Conservation (phyloP, 208 protist genomes). For the Vickermania spadyakhi region DNA sequence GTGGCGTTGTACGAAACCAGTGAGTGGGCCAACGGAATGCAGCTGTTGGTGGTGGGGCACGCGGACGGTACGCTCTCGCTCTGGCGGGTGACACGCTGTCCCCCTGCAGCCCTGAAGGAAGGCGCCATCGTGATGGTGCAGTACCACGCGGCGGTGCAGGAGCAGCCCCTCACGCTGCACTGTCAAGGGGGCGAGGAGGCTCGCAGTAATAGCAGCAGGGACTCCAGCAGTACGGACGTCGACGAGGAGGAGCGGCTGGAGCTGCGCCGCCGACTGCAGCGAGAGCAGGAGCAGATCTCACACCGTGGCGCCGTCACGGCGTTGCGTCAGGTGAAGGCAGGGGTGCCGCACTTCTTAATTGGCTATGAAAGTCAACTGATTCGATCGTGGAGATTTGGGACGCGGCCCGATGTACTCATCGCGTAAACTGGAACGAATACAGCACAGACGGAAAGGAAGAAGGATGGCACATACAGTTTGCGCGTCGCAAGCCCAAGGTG, state of each 20-base stretch:
- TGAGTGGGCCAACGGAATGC: constrained; percentile 74
- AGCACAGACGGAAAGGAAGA: no score
- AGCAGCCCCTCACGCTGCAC: neutral
- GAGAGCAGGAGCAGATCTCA: neutral
- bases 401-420: neutral
- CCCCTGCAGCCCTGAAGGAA: constrained; percentile 47
- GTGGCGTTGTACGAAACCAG: constrained; percentile 51
- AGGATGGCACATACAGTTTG: no score
- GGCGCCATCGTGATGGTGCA: constrained; percentile 54
- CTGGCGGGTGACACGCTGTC: constrained; percentile 64
- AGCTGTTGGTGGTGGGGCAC: constrained; percentile 66
- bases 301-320: constrained; percentile 41
- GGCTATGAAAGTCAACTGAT: constrained; percentile 52
- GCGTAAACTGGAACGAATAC: neutral
- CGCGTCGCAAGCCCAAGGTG: no score
- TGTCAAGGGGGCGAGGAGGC: neutral
- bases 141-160: constrained; percentile 33
- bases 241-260: constrained; percentile 6
- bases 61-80: constrained; percentile 62
- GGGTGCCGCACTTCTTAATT: constrained; percentile 64
- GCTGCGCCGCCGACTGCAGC: constrained; percentile 3
- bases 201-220: neutral
- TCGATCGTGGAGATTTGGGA: constrained; percentile 46
- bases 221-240: neutral
- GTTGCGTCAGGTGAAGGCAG: constrained; percentile 37